Conservation (phyloP, 139 green algal genomes). For the Diplosphaera chodatii region DNA sequence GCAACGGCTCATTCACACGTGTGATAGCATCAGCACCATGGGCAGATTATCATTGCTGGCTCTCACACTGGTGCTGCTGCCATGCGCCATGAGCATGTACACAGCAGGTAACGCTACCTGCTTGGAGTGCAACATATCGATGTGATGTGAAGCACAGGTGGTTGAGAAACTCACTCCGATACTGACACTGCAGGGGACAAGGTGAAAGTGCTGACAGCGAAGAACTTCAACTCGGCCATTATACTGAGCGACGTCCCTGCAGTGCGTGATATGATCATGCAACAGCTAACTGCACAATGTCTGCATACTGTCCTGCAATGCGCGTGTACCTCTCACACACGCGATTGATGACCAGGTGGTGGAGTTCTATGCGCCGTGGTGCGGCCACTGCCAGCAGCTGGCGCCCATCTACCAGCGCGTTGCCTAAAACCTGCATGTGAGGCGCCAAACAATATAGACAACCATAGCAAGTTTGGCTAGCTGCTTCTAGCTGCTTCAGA, state of each 20-base stretch:
- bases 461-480: neutral
- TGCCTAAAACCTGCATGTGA: conserved; percentile 29
- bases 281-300: too few species aligned
- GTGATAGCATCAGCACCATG: neutral
- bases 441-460: too few species aligned
- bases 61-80: neutral
- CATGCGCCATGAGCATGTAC: neutral
- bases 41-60: neutral
- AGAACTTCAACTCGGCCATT: conserved; percentile 4
- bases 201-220: conserved; percentile 2
- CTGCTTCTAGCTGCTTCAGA: too few species aligned
- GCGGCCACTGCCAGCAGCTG: conserved; percentile 31
- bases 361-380: conserved; percentile 25
- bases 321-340: too few species aligned
- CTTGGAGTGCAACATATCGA: too few species aligned
- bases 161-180: too few species aligned
- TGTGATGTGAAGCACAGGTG: neutral
- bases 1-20: too few species aligned
- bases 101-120: too few species aligned
- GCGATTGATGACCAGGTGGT: neutral
- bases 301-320: too few species aligned
- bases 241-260: conserved; percentile 1
- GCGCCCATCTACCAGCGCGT: conserved; percentile 26
- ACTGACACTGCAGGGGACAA: neutral
- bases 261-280: neutral